Evolutionary conservation across 257 asterid genomes (phyloP), one percentile per base, ranked within the genome.

Genomic region (Plectranthus barbatus): DNA sequence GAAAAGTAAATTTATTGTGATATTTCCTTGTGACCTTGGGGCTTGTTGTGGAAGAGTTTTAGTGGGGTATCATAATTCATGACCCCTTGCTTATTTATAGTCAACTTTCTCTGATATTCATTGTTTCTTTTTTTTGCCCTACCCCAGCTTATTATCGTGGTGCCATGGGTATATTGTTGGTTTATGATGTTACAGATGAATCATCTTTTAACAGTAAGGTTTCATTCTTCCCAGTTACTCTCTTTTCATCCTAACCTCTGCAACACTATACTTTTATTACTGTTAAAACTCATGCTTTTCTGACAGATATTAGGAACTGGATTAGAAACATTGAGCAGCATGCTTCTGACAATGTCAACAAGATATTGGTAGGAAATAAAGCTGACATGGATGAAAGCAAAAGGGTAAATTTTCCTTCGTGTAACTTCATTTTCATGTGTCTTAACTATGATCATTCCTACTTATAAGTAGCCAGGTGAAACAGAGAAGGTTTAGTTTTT

Each of bases 361-460:
- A 80, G 77, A 72, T 80, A 68, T 72, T 80, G 68, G 83, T 80
- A 14, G 86, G 86, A 33, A 80, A 80, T 72, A 80, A 80, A 55
- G 86, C 86, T 66, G 83, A 80, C 70, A 80, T 80, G 86, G 86
- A 80, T 24, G 86, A 77, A 77, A 80, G 86, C 86, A 81, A 77
- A 70, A 75, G 86, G 83, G 86, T 81, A 66, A n/a, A 60, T 13
- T 70, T 26, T 53, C 55, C 33, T 68, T 24, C 44, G 3, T 9
- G 0, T 9, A 14, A 15, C 21, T 56, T 53, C 60, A 9, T 11
- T 21, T 49, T 15, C 52, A n/a, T 56, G 17, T 50, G 55, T 50
- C 15, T 2, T 10, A 44, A 55, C 52, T 36, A 18, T n/a, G 61
- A 34, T 47, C 39, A 10, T 56, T 70, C 18, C 11, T 13, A 15